Evolutionary conservation across 352 stramenopile species (phyloP), one percentile per base, ranked within the genome.

Genomic region (Phytophthora gonapodyides): DNA sequence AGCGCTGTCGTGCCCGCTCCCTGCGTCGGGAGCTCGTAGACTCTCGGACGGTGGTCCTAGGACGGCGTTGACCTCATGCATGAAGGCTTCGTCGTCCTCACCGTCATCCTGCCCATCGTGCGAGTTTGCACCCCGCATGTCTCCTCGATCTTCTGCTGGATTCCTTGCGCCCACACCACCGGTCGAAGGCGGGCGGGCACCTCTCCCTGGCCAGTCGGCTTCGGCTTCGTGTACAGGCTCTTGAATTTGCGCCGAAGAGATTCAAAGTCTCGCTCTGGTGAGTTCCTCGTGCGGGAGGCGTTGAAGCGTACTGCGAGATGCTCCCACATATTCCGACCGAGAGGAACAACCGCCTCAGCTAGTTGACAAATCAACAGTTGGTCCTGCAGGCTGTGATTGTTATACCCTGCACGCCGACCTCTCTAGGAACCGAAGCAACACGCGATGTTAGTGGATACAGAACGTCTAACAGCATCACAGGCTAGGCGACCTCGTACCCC

Each of bases 291-390:
- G 9, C 38, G 17, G 3, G 19, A 24, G 0, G 7, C 21, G 15
- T 50, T 24, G 21, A 24, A 24, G 21, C 50, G 16, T 40, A 51
- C 8, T 36, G 53, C 42, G 2, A 53, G 10, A 13, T 30, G 41
- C 15, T 61, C 53, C 53, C 34, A 46, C 53, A 44, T 41, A 10
- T 61, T 51, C 9, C 31, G 38, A 0, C 41, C 53, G 4, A 58
- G 27, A 2, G 51, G 51, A 38, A 57, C 3, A 13, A 40, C 19
- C 2, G 31, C 7, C 27, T 58, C 40, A 1, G 19, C 37, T 1
- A 58, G 3, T 7, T 42, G 27, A 7, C 37, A 58, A 2, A 57
- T 6, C 7, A 46, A 19, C 13, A 47, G 12, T 12, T 45, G 35
- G 13, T 47, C 49, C 12, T 27, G 36, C 12, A 47, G 11, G 2